These are phyloP conservation scores for Talaromyces funiculosus DNA, from an alignment of 2,329 filamentous ascomycete genomes.

Conservation along the genomic window DNA sequence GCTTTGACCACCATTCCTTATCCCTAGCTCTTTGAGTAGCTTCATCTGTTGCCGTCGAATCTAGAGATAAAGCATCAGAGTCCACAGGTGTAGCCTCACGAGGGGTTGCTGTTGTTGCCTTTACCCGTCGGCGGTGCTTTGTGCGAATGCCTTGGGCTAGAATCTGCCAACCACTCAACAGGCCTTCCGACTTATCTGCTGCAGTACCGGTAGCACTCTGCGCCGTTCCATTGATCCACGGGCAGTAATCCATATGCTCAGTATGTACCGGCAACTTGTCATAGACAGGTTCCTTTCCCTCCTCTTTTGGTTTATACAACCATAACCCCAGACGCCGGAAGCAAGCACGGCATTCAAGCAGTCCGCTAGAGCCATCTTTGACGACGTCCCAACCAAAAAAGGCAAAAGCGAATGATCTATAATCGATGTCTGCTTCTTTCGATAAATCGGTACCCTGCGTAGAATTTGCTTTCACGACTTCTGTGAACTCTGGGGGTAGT, in stretches of 20 bases:
- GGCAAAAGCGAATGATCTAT: slow-evolving; percentile 62
- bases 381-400: slow-evolving; percentile 68
- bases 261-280: slow-evolving; percentile 59
- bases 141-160: slow-evolving; percentile 39
- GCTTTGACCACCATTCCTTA: slow-evolving; percentile 28
- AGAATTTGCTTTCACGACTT: neutral
- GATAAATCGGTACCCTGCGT: neutral
- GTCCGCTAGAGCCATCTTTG: slow-evolving; percentile 45
- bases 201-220: slow-evolving; percentile 48
- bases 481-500: slow-evolving; percentile 25
- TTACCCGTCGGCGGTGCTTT: slow-evolving; percentile 29
- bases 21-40: slow-evolving; percentile 47
- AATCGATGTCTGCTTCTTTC: slow-evolving; percentile 44
- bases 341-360: slow-evolving; percentile 77
- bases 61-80: slow-evolving; percentile 19
- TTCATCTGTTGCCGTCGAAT: slow-evolving; percentile 25
- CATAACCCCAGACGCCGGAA: slow-evolving; percentile 84
- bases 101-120: slow-evolving; percentile 15
- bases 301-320: slow-evolving; percentile 79
- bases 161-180: slow-evolving; percentile 43
- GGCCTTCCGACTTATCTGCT: slow-evolving; percentile 26
- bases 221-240: slow-evolving; percentile 63
- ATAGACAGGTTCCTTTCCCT: slow-evolving; percentile 37
- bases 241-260: slow-evolving; percentile 78
- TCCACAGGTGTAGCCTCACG: slow-evolving; percentile 25